A percentile compares a stretch with the other conserved stretches of the same genome.
Conservation (phyloP, 2,329 filamentous ascomycete genomes). For the Saccharata proteae region DNA sequence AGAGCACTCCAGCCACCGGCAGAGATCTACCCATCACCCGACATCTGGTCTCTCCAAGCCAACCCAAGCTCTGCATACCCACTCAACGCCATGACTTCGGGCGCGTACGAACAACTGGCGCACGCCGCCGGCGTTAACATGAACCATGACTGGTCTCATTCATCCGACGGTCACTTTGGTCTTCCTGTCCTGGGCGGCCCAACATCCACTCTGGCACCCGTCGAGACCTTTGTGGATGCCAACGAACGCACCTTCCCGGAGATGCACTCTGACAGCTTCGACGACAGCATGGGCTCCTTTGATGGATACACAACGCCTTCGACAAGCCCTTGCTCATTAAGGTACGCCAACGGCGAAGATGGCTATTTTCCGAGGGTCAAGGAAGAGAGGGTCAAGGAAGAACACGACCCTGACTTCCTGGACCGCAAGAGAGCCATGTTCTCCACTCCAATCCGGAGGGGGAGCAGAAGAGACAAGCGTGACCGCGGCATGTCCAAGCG, state of each 20-base stretch:
- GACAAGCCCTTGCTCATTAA: no score
- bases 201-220: conserved; percentile 9
- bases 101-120: conserved; percentile 7
- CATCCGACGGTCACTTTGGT: background rate
- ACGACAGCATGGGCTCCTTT: conserved; percentile 8
- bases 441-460: no score
- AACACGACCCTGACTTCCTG: conserved; percentile 13
- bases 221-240: conserved; percentile 12
- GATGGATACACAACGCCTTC: no score
- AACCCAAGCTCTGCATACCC: conserved; percentile 1
- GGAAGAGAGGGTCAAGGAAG: conserved; percentile 15
- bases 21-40: conserved; percentile 4
- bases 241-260: conserved; percentile 9
- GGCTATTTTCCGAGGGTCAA: conserved; percentile 12
- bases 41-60: conserved; percentile 1
- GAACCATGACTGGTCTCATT: conserved; percentile 6
- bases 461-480: no score
- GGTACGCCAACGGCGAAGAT: conserved; percentile 11
- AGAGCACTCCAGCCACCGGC: conserved; percentile 6
- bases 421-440: no score
- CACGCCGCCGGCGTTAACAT: conserved; percentile 6
- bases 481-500: conserved; percentile 4
- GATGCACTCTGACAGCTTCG: conserved; percentile 9
- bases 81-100: conserved; percentile 7
- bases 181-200: conserved; percentile 9